Evolutionary conservation across 495 filamentous ascomycete species (phyloP).

Genomic region (Corynascus novoguineensis): DNA sequence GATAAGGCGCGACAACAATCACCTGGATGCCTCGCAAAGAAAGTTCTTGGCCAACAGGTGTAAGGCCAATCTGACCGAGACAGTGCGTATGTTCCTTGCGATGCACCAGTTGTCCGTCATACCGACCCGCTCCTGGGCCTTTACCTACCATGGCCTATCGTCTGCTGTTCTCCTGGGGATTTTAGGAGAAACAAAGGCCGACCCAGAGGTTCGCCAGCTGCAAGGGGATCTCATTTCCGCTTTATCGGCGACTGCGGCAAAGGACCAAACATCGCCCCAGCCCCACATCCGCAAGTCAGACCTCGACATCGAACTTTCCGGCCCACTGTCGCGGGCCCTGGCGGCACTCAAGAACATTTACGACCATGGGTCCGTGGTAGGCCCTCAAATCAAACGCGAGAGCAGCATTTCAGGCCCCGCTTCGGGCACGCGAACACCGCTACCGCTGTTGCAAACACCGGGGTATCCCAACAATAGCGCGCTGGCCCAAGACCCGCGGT

Average conservation of each 20-base stretch:
- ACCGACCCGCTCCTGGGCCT: conserved; percentile 60
- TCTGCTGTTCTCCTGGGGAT: conserved; percentile 62
- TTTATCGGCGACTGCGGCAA: conserved; percentile 49
- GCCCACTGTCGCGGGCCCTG: conserved; percentile 48
- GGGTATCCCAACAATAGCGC: conserved; percentile 3
- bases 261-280: conserved; percentile 44
- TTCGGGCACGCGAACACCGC: conserved; percentile 40
- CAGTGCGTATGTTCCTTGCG: conserved; percentile 61
- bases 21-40: conserved; percentile 41
- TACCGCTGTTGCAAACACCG: conserved; percentile 18
- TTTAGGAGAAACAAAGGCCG: conserved; percentile 53
- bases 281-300: conserved; percentile 43
- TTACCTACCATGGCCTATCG: conserved; percentile 59
- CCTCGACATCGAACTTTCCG: conserved; percentile 51
- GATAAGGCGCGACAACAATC: conserved; percentile 35
- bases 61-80: conserved; percentile 58
- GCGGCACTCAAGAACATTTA: conserved; percentile 54
- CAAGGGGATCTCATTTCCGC: conserved; percentile 53
- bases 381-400: conserved; percentile 38
- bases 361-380: conserved; percentile 47
- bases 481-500: conserved; percentile 7
- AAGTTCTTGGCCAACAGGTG: conserved; percentile 48
- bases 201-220: conserved; percentile 51
- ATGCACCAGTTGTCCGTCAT: conserved; percentile 62
- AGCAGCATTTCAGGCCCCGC: conserved; percentile 26